phyloP scores from a whole-genome alignment of 495 filamentous ascomycete species.

The Lasiosphaeriaceae sp. region DNA sequence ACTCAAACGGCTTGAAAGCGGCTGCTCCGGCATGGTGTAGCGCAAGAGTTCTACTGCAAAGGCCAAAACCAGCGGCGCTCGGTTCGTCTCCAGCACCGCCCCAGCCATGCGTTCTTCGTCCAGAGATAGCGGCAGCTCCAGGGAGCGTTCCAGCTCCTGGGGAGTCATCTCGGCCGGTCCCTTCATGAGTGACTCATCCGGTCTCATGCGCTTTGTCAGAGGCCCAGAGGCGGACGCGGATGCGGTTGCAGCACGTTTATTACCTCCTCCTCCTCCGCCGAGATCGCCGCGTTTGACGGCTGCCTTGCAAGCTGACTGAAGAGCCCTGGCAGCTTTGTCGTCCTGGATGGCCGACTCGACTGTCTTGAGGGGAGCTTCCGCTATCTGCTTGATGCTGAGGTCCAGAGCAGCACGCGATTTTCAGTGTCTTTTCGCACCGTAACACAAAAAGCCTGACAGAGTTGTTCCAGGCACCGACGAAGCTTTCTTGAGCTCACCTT shows the following conservation, averaged over 20 bases:
- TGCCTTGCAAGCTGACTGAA: constrained; percentile 66
- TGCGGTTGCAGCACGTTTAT: constrained; percentile 34
- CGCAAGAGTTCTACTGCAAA: constrained; percentile 71
- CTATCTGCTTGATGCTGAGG: constrained; percentile 56
- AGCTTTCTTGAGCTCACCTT: constrained; percentile 42
- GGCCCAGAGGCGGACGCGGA: constrained; percentile 7
- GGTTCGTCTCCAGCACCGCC: constrained; percentile 65
- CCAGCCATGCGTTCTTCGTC: constrained; percentile 57
- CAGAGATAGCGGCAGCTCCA: constrained; percentile 55
- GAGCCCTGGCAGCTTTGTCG: constrained; percentile 64
- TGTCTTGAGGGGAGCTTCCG: constrained; percentile 50
- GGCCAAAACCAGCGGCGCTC: constrained; percentile 76
- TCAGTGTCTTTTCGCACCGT: constrained; percentile 2
- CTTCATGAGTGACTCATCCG: constrained; percentile 38
- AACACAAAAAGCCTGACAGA: not conserved
- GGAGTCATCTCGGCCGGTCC: constrained; percentile 47
- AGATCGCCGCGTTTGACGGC: constrained; percentile 40
- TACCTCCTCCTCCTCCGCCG: constrained; percentile 16
- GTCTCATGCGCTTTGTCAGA: constrained; percentile 35
- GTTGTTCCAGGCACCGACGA: not conserved
- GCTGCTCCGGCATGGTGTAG: constrained; percentile 79
- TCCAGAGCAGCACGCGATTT: constrained; percentile 4
- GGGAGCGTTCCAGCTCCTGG: constrained; percentile 59
- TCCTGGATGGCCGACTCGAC: constrained; percentile 62
- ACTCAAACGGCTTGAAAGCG: constrained; percentile 73